These are phyloP conservation scores for Saccharomycopsis phalli DNA, from an alignment of 1,139 yeast genomes.

Conservation along the genomic window DNA sequence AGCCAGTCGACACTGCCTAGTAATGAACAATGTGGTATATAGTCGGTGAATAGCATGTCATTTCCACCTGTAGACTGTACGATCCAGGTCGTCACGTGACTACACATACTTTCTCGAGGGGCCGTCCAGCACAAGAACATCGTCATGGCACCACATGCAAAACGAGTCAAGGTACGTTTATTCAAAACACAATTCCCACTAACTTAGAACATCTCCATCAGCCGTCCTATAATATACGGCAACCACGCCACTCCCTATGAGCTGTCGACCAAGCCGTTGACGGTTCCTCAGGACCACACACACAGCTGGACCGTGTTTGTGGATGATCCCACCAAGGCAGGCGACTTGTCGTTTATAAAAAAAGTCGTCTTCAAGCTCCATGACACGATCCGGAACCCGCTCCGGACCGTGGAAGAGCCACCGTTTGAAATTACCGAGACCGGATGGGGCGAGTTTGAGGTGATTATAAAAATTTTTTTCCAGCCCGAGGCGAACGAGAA, in stretches of 20 bases:
- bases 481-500: conserved; percentile 83
- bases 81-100: too few relatives aligned
- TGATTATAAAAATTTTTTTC: conserved; percentile 78
- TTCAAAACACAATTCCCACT: conserved; percentile 1
- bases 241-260: conserved; percentile 72
- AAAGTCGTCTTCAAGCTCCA: conserved; percentile 91
- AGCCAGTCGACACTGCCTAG: too few relatives aligned
- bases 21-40: too few relatives aligned
- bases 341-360: conserved; percentile 76
- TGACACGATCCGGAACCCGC: conserved; percentile 83
- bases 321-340: conserved; percentile 63
- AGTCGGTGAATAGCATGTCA: too few relatives aligned
- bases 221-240: conserved; percentile 84
- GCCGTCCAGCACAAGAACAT: too few relatives aligned
- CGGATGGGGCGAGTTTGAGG: conserved; percentile 99
- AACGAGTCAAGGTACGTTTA: conserved; percentile 18
- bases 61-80: too few relatives aligned
- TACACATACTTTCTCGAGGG: too few relatives aligned
- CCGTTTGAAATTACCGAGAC: conserved; percentile 96
- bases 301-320: conserved; percentile 95
- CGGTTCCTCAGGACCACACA: conserved; percentile 83
- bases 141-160: conserved; percentile 20
- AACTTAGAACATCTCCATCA: conserved; percentile 56
- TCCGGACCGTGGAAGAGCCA: conserved; percentile 76
- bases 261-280: conserved; percentile 49